Conservation (phyloP, 2,329 filamentous ascomycete genomes). For the Penicillium nordicum region DNA sequence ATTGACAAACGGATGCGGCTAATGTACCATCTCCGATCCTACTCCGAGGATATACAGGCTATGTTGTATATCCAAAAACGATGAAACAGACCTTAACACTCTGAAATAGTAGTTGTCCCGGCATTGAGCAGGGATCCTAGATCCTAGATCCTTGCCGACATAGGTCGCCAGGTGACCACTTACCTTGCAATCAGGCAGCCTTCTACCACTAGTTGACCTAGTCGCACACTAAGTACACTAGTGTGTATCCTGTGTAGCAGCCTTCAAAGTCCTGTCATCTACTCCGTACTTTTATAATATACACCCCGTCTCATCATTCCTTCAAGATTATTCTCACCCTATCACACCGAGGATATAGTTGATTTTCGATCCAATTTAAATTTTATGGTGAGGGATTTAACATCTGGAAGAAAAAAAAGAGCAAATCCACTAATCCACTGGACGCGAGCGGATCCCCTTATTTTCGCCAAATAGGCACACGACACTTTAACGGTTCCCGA, state of each 20-base stretch:
- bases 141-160: background rate
- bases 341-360: background rate
- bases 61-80: background rate
- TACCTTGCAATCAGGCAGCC: background rate
- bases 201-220: background rate
- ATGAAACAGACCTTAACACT: background rate
- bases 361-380: background rate
- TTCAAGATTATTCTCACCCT: background rate
- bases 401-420: background rate
- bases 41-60: background rate
- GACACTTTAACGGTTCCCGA: background rate
- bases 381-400: conserved; percentile 3
- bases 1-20: background rate
- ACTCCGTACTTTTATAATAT: background rate
- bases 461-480: background rate
- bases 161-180: background rate
- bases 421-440: background rate
- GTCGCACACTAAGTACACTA: background rate
- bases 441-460: background rate
- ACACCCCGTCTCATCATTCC: background rate
- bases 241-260: background rate
- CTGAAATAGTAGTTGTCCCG: background rate
- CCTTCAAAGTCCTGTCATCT: background rate
- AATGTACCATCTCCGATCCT: background rate
- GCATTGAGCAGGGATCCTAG: background rate